Evolutionary conservation across 306 rosid species (phyloP).

Genomic region (Rosa multiflora): DNA sequence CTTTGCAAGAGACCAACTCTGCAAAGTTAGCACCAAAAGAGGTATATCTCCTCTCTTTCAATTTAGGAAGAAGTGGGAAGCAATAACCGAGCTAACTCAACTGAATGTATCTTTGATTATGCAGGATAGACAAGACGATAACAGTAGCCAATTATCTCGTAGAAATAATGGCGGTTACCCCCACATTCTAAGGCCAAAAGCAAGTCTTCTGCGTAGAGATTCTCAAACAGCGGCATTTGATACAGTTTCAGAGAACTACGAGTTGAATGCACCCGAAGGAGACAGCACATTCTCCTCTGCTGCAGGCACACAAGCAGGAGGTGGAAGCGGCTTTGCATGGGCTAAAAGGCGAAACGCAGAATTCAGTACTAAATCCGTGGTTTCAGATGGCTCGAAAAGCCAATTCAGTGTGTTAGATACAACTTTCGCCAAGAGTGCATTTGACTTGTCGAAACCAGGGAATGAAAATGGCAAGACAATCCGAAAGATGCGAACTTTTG

Average conservation of each 20-base stretch:
- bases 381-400: constrained; percentile 86
- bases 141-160: constrained; percentile 21
- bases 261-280: constrained; percentile 32
- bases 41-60: constrained; percentile 36
- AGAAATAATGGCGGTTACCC: constrained; percentile 38
- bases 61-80: background rate
- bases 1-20: constrained; percentile 41
- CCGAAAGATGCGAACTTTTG: constrained; percentile 46
- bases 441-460: constrained; percentile 38
- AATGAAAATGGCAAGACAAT: constrained; percentile 21
- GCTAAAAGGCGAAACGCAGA: constrained; percentile 53
- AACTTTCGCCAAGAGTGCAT: constrained; percentile 60
- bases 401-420: constrained; percentile 84
- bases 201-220: constrained; percentile 37
- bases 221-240: constrained; percentile 40
- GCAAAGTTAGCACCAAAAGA: constrained; percentile 44
- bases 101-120: constrained; percentile 13
- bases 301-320: constrained; percentile 43
- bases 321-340: constrained; percentile 71
- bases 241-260: constrained; percentile 55
- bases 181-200: constrained; percentile 33
- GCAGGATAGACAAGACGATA: constrained; percentile 45
- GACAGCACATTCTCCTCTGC: constrained; percentile 42
- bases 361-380: constrained; percentile 50
- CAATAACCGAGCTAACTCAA: background rate